phyloP scores from a whole-genome alignment of 306 rosid genomes.

The Cucumis hystrix region DNA sequence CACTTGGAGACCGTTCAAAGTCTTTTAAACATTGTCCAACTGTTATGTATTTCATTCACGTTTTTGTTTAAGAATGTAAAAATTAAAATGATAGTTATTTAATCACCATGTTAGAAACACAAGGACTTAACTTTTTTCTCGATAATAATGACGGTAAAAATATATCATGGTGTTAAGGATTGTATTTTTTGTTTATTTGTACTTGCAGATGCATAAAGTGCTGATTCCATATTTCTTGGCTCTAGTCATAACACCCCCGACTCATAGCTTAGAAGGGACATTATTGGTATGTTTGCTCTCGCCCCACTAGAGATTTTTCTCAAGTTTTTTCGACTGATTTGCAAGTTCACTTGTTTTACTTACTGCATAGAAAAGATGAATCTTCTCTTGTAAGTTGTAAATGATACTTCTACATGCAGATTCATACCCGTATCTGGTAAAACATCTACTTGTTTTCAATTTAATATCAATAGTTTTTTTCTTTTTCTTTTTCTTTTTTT shows the following conservation, averaged over 20 bases:
- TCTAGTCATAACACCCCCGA: conserved; percentile 58
- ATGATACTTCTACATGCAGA: background rate
- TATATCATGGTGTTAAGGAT: background rate
- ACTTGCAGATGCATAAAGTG: conserved; percentile 73
- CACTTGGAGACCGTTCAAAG: background rate
- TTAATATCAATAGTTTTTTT: background rate
- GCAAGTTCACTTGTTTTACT: background rate
- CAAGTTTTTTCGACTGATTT: background rate
- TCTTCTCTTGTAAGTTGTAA: background rate
- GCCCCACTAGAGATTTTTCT: background rate
- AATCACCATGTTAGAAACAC: background rate
- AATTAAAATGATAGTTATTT: background rate
- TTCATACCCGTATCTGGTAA: background rate
- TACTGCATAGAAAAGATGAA: background rate
- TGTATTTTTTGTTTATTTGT: background rate
- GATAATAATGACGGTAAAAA: background rate
- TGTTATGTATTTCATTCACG: background rate
- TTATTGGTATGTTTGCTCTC: conserved; percentile 52
- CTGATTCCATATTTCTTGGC: conserved; percentile 69
- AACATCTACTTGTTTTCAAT: background rate
- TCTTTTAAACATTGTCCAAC: background rate
- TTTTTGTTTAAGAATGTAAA: background rate
- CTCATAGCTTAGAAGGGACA: conserved; percentile 84
- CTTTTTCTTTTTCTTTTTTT: too few relatives aligned
- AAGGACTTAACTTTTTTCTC: background rate